phyloP scores from a whole-genome alignment of 768 basidiomycete species.

The Crassisporium funariophilum region DNA sequence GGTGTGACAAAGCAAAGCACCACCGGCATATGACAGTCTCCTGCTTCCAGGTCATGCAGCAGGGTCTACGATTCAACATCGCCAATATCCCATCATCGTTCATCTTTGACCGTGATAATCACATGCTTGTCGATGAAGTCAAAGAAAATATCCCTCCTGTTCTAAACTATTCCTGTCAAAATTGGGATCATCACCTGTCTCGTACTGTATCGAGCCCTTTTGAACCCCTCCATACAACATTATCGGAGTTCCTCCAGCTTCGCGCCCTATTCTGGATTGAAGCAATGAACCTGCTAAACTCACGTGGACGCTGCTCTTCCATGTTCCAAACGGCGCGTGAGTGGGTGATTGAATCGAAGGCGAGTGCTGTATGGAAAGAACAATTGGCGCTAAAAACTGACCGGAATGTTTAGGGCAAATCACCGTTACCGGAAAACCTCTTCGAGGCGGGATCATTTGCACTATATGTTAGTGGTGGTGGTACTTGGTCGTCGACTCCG shows the following conservation, averaged over 20 bases:
- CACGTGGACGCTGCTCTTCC: slow-evolving; percentile 8
- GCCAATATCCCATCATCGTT: slow-evolving; percentile 16
- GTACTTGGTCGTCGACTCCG: slow-evolving; percentile 18
- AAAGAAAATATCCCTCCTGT: slow-evolving; percentile 11
- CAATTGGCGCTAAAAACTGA: not conserved
- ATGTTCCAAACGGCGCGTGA: slow-evolving; percentile 18
- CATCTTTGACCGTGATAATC: too few species aligned
- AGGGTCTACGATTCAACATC: slow-evolving; percentile 16
- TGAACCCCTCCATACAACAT: slow-evolving; percentile 8
- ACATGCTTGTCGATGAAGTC: too few species aligned
- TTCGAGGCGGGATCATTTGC: slow-evolving; percentile 19
- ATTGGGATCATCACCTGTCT: slow-evolving; percentile 16
- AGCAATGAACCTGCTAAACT: slow-evolving; percentile 24
- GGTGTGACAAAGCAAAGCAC: slow-evolving; percentile 2
- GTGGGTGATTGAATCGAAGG: slow-evolving; percentile 11
- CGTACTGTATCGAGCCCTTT: not conserved
- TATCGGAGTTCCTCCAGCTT: slow-evolving; percentile 18
- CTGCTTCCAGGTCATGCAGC: slow-evolving; percentile 14
- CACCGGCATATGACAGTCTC: slow-evolving; percentile 7
- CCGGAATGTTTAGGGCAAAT: slow-evolving; percentile 1
- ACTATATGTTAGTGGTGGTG: slow-evolving; percentile 17
- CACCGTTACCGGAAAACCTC: not conserved
- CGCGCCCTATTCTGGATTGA: slow-evolving; percentile 27
- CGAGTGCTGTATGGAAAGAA: not conserved
- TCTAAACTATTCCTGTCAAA: slow-evolving; percentile 13